Evolutionary conservation across 1,284 basidiomycete species (phyloP), one percentile per base, ranked within the genome.

Genomic region (Cutaneotrichosporon curvatum): DNA sequence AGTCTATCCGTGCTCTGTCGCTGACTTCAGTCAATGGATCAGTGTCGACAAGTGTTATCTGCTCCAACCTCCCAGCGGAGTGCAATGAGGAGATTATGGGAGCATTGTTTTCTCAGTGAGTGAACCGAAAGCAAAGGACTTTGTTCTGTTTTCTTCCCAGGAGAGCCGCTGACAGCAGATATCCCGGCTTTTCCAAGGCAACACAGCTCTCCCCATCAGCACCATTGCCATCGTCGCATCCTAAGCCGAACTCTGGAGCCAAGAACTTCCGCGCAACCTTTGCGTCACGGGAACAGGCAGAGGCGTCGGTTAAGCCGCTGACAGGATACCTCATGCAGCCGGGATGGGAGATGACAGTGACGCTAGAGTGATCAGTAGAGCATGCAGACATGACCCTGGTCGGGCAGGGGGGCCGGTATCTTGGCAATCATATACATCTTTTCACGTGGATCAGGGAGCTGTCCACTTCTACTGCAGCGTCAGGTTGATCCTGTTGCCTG

Each of bases 291-390:
- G 57, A 43, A 14, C 56, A 64, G 34, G 60, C 63, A 4, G 37
- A 56, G 34, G 51, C 55, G 3, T 64, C 63, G 0, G 47, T 58
- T 25, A 41, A 35, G 34, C 54, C 57, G 19, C 58, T 59, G n/a
- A 58, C 60, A 31, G 63, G 61, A 5, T 69, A 57, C 44, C 33
- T 64, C 42, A 69, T 69, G 67, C 60, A 64, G 53, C 63, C 65
- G 6, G 65, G 65, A 35, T 69, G 67, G 67, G 56, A 57, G 40
- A 69, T 69, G 67, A 56, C 52, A 23, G 60, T 67, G n/a, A 55
- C 54, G 33, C 28, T 65, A 38, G 42, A 53, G 47, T n/a, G 33
- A 35, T 40, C 39, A 34, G 28, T 28, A 15, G 20, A 43, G 32
- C 18, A 31, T 41, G 40, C 20, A 41, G 28, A 12, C 30, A 30